These are phyloP conservation scores for Phytophthora vignae DNA, from an alignment of 352 stramenopile species.

Conservation along the genomic window DNA sequence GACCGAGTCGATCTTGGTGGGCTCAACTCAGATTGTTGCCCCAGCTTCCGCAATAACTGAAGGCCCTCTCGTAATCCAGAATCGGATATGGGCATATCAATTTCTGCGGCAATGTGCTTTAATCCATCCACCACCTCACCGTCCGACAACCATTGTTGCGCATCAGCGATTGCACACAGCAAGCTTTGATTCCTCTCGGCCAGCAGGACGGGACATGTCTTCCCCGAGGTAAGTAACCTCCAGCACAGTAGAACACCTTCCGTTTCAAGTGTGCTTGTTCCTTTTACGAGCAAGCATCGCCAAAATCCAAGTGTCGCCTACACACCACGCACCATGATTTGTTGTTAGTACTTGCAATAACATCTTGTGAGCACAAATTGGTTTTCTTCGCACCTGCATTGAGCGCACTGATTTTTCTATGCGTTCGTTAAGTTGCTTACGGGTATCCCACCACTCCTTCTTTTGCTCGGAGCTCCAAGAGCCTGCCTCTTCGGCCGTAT, in stretches of 20 bases:
- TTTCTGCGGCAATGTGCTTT: slow-evolving; percentile 44
- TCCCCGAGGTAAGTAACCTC: slow-evolving; percentile 28
- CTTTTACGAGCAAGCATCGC: slow-evolving; percentile 58
- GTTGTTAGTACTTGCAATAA: neutral
- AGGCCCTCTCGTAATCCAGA: slow-evolving; percentile 30
- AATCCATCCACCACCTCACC: slow-evolving; percentile 52
- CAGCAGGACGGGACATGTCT: slow-evolving; percentile 14
- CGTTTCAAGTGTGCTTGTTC: slow-evolving; percentile 6
- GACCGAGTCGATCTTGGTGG: slow-evolving; percentile 14
- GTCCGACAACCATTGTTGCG: slow-evolving; percentile 47
- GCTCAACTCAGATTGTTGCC: slow-evolving; percentile 3
- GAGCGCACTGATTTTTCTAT: slow-evolving; percentile 48
- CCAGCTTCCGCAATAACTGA: slow-evolving; percentile 23
- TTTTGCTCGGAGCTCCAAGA: slow-evolving; percentile 70
- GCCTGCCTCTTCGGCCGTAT: slow-evolving; percentile 59
- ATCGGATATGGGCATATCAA: slow-evolving; percentile 30
- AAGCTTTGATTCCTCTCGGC: slow-evolving; percentile 35
- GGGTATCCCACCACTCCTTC: slow-evolving; percentile 80
- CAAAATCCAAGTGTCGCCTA: slow-evolving; percentile 65
- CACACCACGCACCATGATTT: neutral
- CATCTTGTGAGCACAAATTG: neutral
- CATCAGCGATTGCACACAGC: slow-evolving; percentile 45
- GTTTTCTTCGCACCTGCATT: slow-evolving; percentile 57
- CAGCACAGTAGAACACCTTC: slow-evolving; percentile 41
- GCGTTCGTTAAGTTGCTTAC: slow-evolving; percentile 62